Conservation (phyloP, 108 stramenopile species). For the Schizochytrium sp. region DNA sequence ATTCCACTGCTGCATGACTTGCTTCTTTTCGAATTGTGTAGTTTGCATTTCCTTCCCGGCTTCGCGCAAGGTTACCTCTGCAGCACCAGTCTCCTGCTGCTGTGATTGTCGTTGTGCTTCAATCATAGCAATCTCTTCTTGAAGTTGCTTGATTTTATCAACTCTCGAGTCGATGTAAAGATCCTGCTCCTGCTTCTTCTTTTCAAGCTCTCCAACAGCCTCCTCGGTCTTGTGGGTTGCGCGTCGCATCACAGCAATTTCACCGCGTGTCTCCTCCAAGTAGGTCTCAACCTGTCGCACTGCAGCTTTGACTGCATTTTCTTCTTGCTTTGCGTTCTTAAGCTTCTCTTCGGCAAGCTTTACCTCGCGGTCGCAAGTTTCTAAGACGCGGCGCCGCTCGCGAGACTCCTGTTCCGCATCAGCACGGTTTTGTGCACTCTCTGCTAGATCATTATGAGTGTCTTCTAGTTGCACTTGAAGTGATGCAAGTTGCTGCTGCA, state of each 20-base stretch:
- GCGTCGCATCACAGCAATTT: conserved; percentile 82
- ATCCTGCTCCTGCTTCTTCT: conserved; percentile 82
- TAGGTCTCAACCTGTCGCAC: conserved; percentile 82
- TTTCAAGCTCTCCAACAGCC: conserved; percentile 78
- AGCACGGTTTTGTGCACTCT: conserved; percentile 69
- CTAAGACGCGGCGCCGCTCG: conserved; percentile 63
- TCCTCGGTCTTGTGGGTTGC: conserved; percentile 84
- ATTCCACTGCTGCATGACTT: conserved; percentile 86
- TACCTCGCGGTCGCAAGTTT: background rate
- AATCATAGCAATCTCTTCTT: conserved; percentile 78
- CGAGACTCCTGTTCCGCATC: conserved; percentile 73
- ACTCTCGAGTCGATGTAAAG: conserved; percentile 82
- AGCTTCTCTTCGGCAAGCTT: conserved; percentile 59
- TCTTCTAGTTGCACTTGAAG: conserved; percentile 79
- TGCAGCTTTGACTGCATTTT: conserved; percentile 76
- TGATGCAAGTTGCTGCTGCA: conserved; percentile 85
- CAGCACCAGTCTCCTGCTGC: conserved; percentile 77
- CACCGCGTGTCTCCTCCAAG: conserved; percentile 84
- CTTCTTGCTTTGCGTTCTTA: conserved; percentile 67
- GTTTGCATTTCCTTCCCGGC: conserved; percentile 80
- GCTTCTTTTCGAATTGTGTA: conserved; percentile 83
- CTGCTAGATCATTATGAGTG: conserved; percentile 74
- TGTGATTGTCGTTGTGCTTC: conserved; percentile 77
- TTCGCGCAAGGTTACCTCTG: conserved; percentile 80
- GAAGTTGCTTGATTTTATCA: conserved; percentile 74